Evolutionary conservation across 2,329 filamentous ascomycete genomes (phyloP).

Genomic region (Epicoccum sorghinum): DNA sequence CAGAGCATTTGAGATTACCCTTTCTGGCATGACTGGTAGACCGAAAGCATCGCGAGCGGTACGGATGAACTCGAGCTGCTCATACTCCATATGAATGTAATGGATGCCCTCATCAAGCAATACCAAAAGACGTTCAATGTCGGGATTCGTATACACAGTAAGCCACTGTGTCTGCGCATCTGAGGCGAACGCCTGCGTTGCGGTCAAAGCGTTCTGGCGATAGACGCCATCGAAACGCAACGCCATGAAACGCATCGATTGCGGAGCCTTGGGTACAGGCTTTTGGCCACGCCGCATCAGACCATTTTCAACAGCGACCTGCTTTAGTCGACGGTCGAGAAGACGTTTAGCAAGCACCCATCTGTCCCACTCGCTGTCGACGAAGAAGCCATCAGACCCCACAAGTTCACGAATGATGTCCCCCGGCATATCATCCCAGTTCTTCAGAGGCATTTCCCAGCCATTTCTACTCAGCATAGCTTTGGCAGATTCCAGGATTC

Average conservation of each 20-base stretch:
- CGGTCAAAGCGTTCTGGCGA: constrained; percentile 51
- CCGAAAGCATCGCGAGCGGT: constrained; percentile 59
- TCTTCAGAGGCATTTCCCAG: constrained; percentile 60
- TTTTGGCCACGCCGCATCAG: constrained; percentile 53
- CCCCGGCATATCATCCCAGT: constrained; percentile 64
- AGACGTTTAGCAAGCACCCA: constrained; percentile 63
- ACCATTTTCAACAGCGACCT: constrained; percentile 55
- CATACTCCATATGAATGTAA: constrained; percentile 65
- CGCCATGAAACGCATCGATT: constrained; percentile 56
- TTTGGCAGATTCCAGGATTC: constrained; percentile 62
- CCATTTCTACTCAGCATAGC: constrained; percentile 64
- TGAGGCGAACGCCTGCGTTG: constrained; percentile 42
- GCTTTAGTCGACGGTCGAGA: constrained; percentile 57
- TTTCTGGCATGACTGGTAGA: constrained; percentile 61
- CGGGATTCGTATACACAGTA: constrained; percentile 59
- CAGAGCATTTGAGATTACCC: constrained; percentile 61
- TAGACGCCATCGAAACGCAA: constrained; percentile 61
- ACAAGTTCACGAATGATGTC: constrained; percentile 65
- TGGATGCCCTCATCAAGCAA: constrained; percentile 65
- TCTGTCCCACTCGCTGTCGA: constrained; percentile 63
- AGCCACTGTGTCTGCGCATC: constrained; percentile 58
- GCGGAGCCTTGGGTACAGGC: constrained; percentile 54
- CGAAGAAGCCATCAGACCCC: constrained; percentile 64
- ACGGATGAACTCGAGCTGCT: constrained; percentile 62
- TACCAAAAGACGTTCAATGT: constrained; percentile 62